Base-by-base conservation (phyloP, 225 moss, liverwort and hornwort species). In the Takakia lepidozioides region DNA sequence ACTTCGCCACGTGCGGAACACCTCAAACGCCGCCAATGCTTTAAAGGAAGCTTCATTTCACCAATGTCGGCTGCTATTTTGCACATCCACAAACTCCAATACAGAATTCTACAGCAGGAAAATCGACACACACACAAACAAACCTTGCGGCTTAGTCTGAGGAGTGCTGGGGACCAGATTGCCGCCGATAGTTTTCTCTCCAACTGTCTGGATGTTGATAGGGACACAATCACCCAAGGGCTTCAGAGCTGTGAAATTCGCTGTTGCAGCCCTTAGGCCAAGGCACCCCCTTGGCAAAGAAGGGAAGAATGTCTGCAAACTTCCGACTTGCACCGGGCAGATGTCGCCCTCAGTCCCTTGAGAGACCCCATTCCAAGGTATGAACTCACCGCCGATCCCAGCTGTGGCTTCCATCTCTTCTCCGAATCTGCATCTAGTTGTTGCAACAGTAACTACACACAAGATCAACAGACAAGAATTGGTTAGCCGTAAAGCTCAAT, bases 101-200 rank as follows among this genome's bases (percentile, higher is more conserved):
- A n/a, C n/a, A n/a, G n/a, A n/a, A n/a, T n/a, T n/a, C n/a, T n/a
- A n/a, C n/a, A n/a, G n/a, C n/a, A n/a, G n/a, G n/a, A n/a, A n/a
- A n/a, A n/a, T n/a, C n/a, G n/a, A n/a, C n/a, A n/a, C n/a, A n/a
- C n/a, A n/a, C n/a, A n/a, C n/a, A 25, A 8, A 15, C 8, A 6
- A 8, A 56, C 44, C 83, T 72, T 93, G 93, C 16, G 93, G 93
- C 69, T 86, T 93, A 20, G 78, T 30, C 69, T 93, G 93, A 25
- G 93, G 83, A 15, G 83, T 60, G 3, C 61, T 15, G 4, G 93
- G 93, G 25, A 93, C 76, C 55, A 93, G 54, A 47, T 88, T 93
- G 56, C 93, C 93, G 21, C 93, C 93, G 41, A 46, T 46, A 37
- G 78, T 78, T 73, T 93, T 93, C 80, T 93, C 93, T 62, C 88